Percentiles rank a stretch among this genome's conserved stretches.
phyloP scores from a whole-genome alignment of 2,329 filamentous ascomycete species.

The Trichocomaceae sp. region DNA sequence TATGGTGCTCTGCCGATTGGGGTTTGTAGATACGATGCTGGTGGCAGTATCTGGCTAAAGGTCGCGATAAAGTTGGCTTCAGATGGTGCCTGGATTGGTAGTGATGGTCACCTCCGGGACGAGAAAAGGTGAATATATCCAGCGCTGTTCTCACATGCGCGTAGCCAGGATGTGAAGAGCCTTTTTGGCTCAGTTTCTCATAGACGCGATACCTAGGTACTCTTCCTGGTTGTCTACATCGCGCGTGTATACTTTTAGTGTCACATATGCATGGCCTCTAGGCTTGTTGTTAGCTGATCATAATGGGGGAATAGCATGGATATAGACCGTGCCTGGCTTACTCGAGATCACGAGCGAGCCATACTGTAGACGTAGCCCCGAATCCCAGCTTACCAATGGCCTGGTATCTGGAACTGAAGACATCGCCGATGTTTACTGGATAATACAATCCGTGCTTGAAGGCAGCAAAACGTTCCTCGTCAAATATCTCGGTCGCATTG shows the following conservation, averaged over 20 bases:
- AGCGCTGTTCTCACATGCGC: too few relatives aligned
- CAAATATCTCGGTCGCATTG: not conserved
- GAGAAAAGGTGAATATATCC: not conserved
- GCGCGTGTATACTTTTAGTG: too few relatives aligned
- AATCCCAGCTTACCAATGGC: conserved; percentile 32
- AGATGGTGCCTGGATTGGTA: conserved; percentile 19
- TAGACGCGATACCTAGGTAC: too few relatives aligned
- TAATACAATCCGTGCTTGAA: conserved; percentile 16
- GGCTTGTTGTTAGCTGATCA: too few relatives aligned
- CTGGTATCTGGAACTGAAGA: conserved; percentile 26
- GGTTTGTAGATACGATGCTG: conserved; percentile 19
- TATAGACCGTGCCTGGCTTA: conserved; percentile 1
- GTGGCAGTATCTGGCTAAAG: conserved; percentile 17
- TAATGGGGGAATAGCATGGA: too few relatives aligned
- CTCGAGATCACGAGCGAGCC: conserved; percentile 31
- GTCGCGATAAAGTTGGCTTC: conserved; percentile 19
- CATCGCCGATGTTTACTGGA: conserved; percentile 26
- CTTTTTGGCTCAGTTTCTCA: too few relatives aligned
- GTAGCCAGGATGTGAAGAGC: too few relatives aligned
- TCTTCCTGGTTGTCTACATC: too few relatives aligned
- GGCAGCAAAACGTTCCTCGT: too few relatives aligned
- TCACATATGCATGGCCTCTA: too few relatives aligned
- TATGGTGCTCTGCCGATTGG: conserved; percentile 5
- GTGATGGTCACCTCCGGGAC: not conserved
- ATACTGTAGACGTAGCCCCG: conserved; percentile 33